Evolutionary conservation across 768 basidiomycete genomes (phyloP).

Genomic region (Trametes coccinea): DNA sequence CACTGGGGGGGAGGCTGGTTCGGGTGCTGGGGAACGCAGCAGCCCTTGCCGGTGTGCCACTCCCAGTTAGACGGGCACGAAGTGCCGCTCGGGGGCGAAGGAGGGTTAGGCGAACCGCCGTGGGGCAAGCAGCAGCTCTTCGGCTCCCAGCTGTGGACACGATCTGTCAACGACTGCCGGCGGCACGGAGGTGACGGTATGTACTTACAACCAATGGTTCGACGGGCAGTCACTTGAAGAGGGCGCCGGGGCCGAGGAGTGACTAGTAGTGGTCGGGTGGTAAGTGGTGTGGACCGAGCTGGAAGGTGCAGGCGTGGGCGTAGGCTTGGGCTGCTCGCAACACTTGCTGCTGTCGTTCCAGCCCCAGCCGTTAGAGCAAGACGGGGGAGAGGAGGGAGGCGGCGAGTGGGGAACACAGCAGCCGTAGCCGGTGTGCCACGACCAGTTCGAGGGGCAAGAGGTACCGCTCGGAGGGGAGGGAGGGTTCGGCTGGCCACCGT

Average conservation of each 20-base stretch:
- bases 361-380: conserved; percentile 39
- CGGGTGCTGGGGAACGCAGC: conserved; percentile 54
- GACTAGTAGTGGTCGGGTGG: neutral
- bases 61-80: conserved; percentile 52
- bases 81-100: conserved; percentile 48
- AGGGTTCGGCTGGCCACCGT: conserved; percentile 41
- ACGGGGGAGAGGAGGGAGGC: conserved; percentile 39
- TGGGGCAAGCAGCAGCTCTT: conserved; percentile 47
- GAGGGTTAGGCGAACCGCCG: conserved; percentile 44
- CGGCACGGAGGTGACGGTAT: neutral
- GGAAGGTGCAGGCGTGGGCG: conserved; percentile 28
- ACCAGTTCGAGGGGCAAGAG: conserved; percentile 48
- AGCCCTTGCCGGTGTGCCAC: conserved; percentile 48
- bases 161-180: neutral
- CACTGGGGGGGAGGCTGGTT: conserved; percentile 45
- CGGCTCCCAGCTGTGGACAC: conserved; percentile 29
- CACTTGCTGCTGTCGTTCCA: conserved; percentile 45
- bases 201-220: conserved; percentile 14
- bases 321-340: conserved; percentile 34
- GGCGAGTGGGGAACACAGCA: conserved; percentile 55
- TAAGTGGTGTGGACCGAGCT: neutral
- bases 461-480: conserved; percentile 47
- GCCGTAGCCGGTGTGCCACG: conserved; percentile 46
- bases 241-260: conserved; percentile 1
- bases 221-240: conserved; percentile 9